phyloP scores from a whole-genome alignment of 1,284 basidiomycete genomes.

The Entoloma clypeatum region DNA sequence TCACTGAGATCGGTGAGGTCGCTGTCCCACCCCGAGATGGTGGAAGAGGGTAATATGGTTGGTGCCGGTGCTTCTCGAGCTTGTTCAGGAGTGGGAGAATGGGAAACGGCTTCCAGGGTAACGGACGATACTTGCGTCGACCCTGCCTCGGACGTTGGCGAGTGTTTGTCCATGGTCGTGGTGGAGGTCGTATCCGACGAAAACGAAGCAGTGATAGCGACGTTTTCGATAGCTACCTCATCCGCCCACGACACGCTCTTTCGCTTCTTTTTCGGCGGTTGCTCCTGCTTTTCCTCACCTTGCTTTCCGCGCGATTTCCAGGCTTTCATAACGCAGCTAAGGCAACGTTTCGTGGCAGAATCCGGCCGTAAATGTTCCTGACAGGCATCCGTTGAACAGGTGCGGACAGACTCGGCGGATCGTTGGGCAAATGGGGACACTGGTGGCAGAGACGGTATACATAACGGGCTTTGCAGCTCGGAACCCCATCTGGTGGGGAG shows the following conservation, averaged over 20 bases:
- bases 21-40: slow-evolving; percentile 27
- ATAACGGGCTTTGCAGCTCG: not conserved
- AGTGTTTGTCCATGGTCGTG: not conserved
- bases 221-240: not conserved
- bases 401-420: not conserved
- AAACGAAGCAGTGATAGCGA: not conserved
- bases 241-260: slow-evolving; percentile 21
- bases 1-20: slow-evolving; percentile 25
- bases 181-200: not conserved
- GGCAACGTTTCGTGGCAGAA: slow-evolving; percentile 17
- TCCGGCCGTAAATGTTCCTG: slow-evolving; percentile 6
- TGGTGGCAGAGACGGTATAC: not conserved
- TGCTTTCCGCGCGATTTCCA: slow-evolving; percentile 14
- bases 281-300: not conserved
- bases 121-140: too few species aligned
- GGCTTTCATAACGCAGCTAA: slow-evolving; percentile 17
- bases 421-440: not conserved
- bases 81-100: not conserved
- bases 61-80: not conserved
- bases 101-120: not conserved
- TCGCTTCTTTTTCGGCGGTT: slow-evolving; percentile 12
- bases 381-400: slow-evolving; percentile 16
- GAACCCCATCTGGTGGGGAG: not conserved
- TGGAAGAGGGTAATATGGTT: not conserved
- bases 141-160: too few species aligned